Conservation (phyloP, 352 stramenopile species). For the Phytopythium mirpurense region DNA sequence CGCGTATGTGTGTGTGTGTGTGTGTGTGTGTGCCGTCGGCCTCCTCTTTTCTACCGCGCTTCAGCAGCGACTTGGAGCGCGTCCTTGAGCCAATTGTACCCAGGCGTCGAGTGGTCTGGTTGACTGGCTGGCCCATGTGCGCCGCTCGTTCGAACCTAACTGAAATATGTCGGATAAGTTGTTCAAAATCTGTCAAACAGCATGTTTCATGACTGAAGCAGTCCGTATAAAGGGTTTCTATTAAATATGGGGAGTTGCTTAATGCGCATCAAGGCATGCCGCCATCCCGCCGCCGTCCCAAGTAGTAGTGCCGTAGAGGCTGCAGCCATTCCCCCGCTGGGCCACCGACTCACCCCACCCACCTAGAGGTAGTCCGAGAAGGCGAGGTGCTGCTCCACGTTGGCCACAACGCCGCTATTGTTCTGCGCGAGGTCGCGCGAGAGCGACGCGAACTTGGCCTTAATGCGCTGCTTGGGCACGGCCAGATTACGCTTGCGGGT, state of each 20-base stretch:
- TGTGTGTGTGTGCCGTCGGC: not conserved
- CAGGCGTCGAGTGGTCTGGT: not conserved
- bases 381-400: slow-evolving; percentile 58
- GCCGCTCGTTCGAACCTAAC: not conserved
- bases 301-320: too few species aligned
- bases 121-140: slow-evolving; percentile 1
- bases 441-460: slow-evolving; percentile 61
- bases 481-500: slow-evolving; percentile 50
- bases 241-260: not conserved
- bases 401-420: slow-evolving; percentile 29
- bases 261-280: too few species aligned
- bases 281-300: too few species aligned
- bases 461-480: slow-evolving; percentile 61
- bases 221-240: not conserved
- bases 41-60: not conserved
- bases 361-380: slow-evolving; percentile 71
- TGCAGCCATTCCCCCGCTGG: too few species aligned
- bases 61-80: too few species aligned
- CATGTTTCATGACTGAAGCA: not conserved
- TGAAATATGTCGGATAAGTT: not conserved
- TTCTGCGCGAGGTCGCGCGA: slow-evolving; percentile 52
- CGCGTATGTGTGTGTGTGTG: not conserved
- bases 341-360: not conserved
- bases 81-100: not conserved
- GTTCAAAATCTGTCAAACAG: not conserved